Conservation (phyloP, 441 rosid species). For the Erodium moschatum region DNA sequence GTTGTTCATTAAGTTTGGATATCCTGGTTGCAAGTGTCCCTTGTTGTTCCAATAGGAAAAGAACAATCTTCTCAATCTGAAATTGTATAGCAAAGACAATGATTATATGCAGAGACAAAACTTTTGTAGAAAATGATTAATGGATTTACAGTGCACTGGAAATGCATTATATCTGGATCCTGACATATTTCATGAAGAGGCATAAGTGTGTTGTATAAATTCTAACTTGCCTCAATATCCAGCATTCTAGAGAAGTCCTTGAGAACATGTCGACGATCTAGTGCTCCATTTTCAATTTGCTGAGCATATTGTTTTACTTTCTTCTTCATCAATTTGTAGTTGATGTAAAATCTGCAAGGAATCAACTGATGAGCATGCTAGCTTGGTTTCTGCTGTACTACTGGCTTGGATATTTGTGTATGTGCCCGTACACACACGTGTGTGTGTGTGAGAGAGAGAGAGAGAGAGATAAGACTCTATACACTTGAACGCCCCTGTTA, state of each 20-base stretch:
- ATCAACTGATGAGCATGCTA: background rate
- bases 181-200: background rate
- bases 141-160: background rate
- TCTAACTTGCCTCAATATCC: conserved; percentile 57
- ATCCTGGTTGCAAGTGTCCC: conserved; percentile 72
- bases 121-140: too few relatives aligned
- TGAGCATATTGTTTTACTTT: conserved; percentile 73
- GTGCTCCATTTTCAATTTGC: conserved; percentile 69
- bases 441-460: too few relatives aligned
- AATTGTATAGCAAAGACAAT: conserved; percentile 16
- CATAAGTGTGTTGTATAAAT: conserved; percentile 11
- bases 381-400: too few relatives aligned
- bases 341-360: conserved; percentile 68
- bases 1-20: conserved; percentile 49
- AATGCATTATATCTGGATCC: background rate
- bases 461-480: background rate
- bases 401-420: too few relatives aligned
- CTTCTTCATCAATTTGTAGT: conserved; percentile 91
- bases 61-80: conserved; percentile 93
- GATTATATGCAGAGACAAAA: background rate
- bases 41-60: conserved; percentile 95
- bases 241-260: conserved; percentile 98
- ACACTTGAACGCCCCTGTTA: background rate
- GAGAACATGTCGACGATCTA: conserved; percentile 74
- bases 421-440: too few relatives aligned